Evolutionary conservation across 2,329 filamentous ascomycete species (phyloP).

Genomic region (Aspergillus persii): DNA sequence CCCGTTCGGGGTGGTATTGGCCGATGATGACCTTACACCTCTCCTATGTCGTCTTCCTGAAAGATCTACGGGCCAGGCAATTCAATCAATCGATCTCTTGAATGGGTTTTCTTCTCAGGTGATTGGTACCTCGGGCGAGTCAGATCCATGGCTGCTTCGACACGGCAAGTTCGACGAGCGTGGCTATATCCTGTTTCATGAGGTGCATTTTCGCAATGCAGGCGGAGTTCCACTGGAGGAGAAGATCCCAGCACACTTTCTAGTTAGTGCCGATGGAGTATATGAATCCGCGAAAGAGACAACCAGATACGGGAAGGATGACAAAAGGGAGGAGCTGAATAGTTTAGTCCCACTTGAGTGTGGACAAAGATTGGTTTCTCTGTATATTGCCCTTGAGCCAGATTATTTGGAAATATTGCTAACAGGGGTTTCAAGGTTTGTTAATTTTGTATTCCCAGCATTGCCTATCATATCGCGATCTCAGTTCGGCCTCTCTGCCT

Average conservation of each 20-base stretch:
- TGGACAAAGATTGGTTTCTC: slow-evolving; percentile 11
- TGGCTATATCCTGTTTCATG: slow-evolving; percentile 25
- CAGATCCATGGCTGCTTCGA: slow-evolving; percentile 33
- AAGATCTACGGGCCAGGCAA: slow-evolving; percentile 8
- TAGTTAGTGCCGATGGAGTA: slow-evolving; percentile 14
- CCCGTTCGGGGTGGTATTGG: background rate
- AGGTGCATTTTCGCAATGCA: slow-evolving; percentile 29
- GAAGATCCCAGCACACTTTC: slow-evolving; percentile 27
- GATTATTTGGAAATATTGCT: background rate
- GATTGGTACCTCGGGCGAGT: slow-evolving; percentile 29
- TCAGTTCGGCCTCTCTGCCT: slow-evolving; percentile 11
- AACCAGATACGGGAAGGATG: slow-evolving; percentile 4
- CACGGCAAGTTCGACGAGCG: slow-evolving; percentile 31
- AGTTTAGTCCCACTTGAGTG: slow-evolving; percentile 10
- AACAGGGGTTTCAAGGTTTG: slow-evolving; percentile 13
- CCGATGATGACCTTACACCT: background rate
- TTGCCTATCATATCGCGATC: slow-evolving; percentile 24
- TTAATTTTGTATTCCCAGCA: slow-evolving; percentile 22
- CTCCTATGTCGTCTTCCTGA: background rate
- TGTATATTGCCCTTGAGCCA: slow-evolving; percentile 6
- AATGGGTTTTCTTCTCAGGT: slow-evolving; percentile 24
- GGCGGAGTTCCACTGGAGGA: slow-evolving; percentile 28
- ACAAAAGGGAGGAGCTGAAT: slow-evolving; percentile 7
- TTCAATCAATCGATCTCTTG: slow-evolving; percentile 24
- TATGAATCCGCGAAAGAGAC: slow-evolving; percentile 9